Base-by-base conservation (phyloP, 768 basidiomycete genomes). In the Vishniacozyma victoriae region DNA sequence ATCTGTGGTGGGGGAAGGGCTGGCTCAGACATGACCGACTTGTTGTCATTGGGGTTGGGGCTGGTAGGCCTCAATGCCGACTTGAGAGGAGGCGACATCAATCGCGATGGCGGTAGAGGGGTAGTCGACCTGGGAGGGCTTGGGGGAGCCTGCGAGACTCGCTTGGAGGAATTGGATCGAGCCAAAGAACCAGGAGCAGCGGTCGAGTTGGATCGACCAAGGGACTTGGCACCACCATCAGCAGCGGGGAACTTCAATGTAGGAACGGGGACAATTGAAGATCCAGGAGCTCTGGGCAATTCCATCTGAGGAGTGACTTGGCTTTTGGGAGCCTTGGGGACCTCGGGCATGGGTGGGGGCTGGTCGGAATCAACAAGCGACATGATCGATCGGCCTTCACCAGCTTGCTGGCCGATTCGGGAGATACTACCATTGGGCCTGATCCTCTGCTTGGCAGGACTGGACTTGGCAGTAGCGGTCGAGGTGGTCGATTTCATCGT, bases 321-420 rank as follows among this genome's bases (percentile, higher is more conserved):
- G 35, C 57, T 60, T 35, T 57, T 54, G 13, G 70, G 70, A 1
- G 70, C 70, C 41, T 70, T 72, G 13, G 70, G 70, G 1, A 72
- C 58, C 9, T 72, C 70, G 11, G 60, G 62, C 68, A 72, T 65
- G 27, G 45, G 48, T 4, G 70, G 67, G 13, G 50, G 20, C 5
- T 41, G 12, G 15, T 41, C 27, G 5, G 26, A 38, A 26, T 64
- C 58, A n/a, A 68, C 60, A 0, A 68, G 49, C 9, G 53, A 50
- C 66, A 68, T 68, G 53, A 68, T 64, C 45, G 47, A 64, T 11
- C 57, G 50, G 1, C 54, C 57, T 23, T 49, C 50, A 6, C 53
- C 56, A 22, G 62, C 64, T 31, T 53, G 62, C 16, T 46, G 51
- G 15, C 38, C 2, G 1, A 31, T 47, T 15, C 52, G 16, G 7